Evolutionary conservation across 2,329 filamentous ascomycete species (phyloP).

Genomic region (Aspergillus sp.): DNA sequence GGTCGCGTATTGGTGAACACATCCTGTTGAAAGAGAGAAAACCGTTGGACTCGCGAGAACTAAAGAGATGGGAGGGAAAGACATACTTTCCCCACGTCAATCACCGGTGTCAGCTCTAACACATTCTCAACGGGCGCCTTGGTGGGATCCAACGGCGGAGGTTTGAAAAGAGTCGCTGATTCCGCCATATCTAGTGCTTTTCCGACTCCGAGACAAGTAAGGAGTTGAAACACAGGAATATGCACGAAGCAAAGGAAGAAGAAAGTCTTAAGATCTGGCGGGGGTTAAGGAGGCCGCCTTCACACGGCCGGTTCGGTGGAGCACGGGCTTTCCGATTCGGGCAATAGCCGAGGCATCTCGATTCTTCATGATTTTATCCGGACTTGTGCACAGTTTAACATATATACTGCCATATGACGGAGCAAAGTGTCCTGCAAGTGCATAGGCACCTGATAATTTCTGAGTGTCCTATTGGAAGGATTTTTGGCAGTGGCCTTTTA

Average conservation of each 20-base stretch:
- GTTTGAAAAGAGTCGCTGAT: conserved; percentile 67
- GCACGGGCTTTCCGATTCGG: conserved; percentile 10
- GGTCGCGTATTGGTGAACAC: conserved; percentile 93
- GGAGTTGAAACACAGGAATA: not conserved
- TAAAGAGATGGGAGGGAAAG: not conserved
- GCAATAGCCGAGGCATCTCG: conserved; percentile 17
- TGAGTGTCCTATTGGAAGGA: too few relatives aligned
- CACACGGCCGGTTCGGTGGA: conserved; percentile 5
- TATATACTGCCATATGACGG: too few relatives aligned
- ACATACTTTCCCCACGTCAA: conserved; percentile 60
- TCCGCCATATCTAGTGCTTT: conserved; percentile 26
- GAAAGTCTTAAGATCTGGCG: not conserved
- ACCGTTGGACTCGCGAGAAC: not conserved
- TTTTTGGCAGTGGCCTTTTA: too few relatives aligned
- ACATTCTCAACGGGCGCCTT: conserved; percentile 86
- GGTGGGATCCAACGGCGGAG: conserved; percentile 69
- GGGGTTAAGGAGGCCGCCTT: conserved; percentile 3
- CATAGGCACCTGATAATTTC: too few relatives aligned
- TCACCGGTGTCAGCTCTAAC: conserved; percentile 78
- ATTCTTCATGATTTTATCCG: not conserved
- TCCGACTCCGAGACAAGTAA: too few relatives aligned
- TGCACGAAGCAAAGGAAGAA: not conserved
- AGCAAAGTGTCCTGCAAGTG: too few relatives aligned
- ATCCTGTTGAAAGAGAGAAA: conserved; percentile 55
- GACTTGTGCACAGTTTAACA: too few relatives aligned